phyloP scores from a whole-genome alignment of 2,329 filamentous ascomycete species.

The Cytospora leucostoma region DNA sequence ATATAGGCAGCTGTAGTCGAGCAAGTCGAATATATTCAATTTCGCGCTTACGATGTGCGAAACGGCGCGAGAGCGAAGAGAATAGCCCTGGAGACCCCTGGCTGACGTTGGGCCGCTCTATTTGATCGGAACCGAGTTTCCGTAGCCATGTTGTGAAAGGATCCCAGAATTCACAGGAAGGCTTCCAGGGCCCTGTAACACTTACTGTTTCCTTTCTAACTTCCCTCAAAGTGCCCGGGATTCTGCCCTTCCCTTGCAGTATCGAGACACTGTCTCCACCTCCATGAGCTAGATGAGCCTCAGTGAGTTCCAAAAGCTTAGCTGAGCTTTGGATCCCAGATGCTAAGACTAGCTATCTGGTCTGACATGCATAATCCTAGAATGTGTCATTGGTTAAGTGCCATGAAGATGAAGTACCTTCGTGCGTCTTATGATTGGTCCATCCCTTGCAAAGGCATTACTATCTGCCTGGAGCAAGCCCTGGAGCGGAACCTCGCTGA shows the following conservation, averaged over 20 bases:
- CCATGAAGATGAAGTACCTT: background rate
- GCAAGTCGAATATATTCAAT: slow-evolving; percentile 15
- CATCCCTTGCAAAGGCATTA: background rate
- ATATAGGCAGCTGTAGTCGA: slow-evolving; percentile 14
- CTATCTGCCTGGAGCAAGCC: background rate
- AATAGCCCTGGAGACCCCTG: slow-evolving; percentile 7
- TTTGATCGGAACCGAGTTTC: slow-evolving; percentile 8
- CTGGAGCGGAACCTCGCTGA: slow-evolving; percentile 7
- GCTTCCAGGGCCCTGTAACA: slow-evolving; percentile 4
- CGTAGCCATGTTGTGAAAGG: slow-evolving; percentile 3
- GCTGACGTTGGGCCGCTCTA: slow-evolving; percentile 7
- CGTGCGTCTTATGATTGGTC: background rate
- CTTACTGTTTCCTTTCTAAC: slow-evolving; percentile 4
- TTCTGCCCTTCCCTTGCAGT: slow-evolving; percentile 14
- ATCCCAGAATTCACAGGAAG: background rate
- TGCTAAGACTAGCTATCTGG: slow-evolving; percentile 1
- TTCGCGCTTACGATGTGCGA: background rate
- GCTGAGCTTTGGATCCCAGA: slow-evolving; percentile 4
- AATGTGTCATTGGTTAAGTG: background rate
- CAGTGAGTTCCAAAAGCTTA: slow-evolving; percentile 9
- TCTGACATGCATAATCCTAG: background rate
- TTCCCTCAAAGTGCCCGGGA: slow-evolving; percentile 20
- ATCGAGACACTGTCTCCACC: slow-evolving; percentile 8
- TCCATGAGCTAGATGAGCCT: slow-evolving; percentile 10
- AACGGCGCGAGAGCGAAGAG: slow-evolving; percentile 5